Evolutionary conservation across 2,329 filamentous ascomycete species (phyloP), one percentile per base, ranked within the genome.

Genomic region (Diaporthe citrichinensis): DNA sequence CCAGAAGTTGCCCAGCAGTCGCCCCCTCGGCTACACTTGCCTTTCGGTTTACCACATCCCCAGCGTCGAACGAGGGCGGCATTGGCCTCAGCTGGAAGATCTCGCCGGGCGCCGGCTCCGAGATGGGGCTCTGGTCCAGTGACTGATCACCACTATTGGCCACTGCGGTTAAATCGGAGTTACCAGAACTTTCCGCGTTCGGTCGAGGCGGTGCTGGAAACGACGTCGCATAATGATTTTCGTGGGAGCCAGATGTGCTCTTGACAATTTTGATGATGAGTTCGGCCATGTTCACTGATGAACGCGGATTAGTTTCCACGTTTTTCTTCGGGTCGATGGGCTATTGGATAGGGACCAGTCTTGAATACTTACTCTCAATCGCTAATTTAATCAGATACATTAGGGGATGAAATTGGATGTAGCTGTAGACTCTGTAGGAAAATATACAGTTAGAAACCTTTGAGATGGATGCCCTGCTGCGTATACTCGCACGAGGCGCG

Each of bases 311-410:
- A 68, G 34, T 23, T 44, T 65, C 61, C 9, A 31, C 2, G n/a
- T 31, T 31, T 49, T 25, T n/a, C 2, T 23, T 23, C 46, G 20
- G 31, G 31, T 31, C 3, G 31, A 31, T 31, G 31, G 31, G 31
- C 3, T 31, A 31, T 31, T 31, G 31, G 5, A 31, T 31, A 8
- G 15, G 10, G 4, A 1, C 5, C 9, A 15, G 2, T 39, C 15
- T 28, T 25, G n/a, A 41, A 4, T 28, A 68, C 65, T 69, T 0
- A 69, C 65, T 87, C 78, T 89, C 87, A 79, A 90, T 88, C 78
- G 88, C 84, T 34, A 89, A 82, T 77, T 89, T 89, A 76, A 87
- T 81, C 31, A 87, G 81, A 78, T 87, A 88, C 8, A 84, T 84
- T 2, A 87, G 80, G 0, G 86, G 86, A 74, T 88, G 86, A 78